Evolutionary conservation across 352 stramenopile species (phyloP).

Genomic region (Globisporangium barbulae): DNA sequence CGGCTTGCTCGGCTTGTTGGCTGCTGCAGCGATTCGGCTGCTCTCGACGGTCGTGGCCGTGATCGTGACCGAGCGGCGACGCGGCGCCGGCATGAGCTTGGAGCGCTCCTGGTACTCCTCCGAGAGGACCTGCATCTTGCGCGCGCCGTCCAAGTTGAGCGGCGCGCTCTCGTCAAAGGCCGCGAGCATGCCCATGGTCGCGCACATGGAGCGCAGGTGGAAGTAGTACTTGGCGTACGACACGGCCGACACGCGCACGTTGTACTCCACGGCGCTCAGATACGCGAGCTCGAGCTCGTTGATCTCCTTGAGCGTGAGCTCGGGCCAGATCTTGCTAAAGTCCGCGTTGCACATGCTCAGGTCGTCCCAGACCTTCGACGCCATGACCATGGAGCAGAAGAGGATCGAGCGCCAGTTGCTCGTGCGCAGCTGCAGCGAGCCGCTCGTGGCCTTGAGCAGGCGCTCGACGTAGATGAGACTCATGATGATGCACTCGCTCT

Average conservation of each 20-base stretch:
- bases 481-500: slow-evolving; percentile 98
- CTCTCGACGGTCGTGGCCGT: slow-evolving; percentile 46
- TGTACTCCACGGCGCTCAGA: slow-evolving; percentile 88
- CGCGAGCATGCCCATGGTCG: slow-evolving; percentile 79
- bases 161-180: slow-evolving; percentile 75
- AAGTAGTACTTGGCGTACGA: slow-evolving; percentile 97
- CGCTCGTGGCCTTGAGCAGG: slow-evolving; percentile 90
- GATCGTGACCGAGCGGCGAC: slow-evolving; percentile 78
- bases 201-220: slow-evolving; percentile 93
- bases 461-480: slow-evolving; percentile 97
- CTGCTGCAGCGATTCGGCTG: slow-evolving; percentile 21
- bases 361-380: slow-evolving; percentile 97
- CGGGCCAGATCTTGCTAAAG: slow-evolving; percentile 92
- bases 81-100: slow-evolving; percentile 66
- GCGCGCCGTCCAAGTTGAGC: slow-evolving; percentile 76
- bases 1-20: slow-evolving; percentile 30
- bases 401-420: slow-evolving; percentile 94
- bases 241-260: slow-evolving; percentile 82
- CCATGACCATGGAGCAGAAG: slow-evolving; percentile 96
- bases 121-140: slow-evolving; percentile 86
- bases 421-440: slow-evolving; percentile 66
- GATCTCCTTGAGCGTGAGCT: slow-evolving; percentile 91
- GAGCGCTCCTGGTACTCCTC: slow-evolving; percentile 85
- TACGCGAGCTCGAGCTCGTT: slow-evolving; percentile 95
- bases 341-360: slow-evolving; percentile 97